Evolutionary conservation across 179 eudicot genomes (phyloP), one percentile per base, ranked within the genome.

Genomic region (Amaranthus tricolor): DNA sequence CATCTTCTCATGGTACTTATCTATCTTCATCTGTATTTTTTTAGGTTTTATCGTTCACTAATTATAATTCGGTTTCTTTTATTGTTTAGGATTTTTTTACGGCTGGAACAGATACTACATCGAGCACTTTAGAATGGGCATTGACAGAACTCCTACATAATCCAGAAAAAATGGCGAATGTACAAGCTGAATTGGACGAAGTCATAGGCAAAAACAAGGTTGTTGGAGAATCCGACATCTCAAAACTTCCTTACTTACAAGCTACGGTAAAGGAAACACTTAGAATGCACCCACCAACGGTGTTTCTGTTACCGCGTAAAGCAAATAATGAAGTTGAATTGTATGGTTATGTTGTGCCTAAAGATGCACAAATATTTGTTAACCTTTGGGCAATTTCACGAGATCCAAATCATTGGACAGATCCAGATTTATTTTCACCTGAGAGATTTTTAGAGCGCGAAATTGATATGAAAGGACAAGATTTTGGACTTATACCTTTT

Each of bases 401-500:
- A 17, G 76, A 72, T 61, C 48, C 66, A 5, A 72, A 8, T 5
- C 67, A 60, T 9, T 72, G 68, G 76, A 14, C 66, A 50, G 14
- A 61, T 8, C 20, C 76, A 5, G 13, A 47, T 6, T 60, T 24
- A 3, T 72, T 72, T 61, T 9, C 9, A 20, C 76, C 68, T 7
- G 76, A 72, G 48, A 72, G 76, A 21, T 72, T 72, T 61, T 61
- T 72, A 15, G 58, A 50, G 6, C 48, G 68, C 6, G 76, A 72
- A 7, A 47, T 62, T 48, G 76, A 72, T 49, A 0, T 61, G 5
- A 72, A 61, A 61, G 76, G 68, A 0, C 44, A 21, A 12, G 58
- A 72, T 72, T 74, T 64, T 10, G 77, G 44, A 44, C 71, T 74
- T 0, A 64, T 74, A 53, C 70, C 77, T 8, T 74, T 74, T 19